Base-by-base conservation (phyloP, 768 basidiomycete genomes). In the Agrocybe chaxingu region DNA sequence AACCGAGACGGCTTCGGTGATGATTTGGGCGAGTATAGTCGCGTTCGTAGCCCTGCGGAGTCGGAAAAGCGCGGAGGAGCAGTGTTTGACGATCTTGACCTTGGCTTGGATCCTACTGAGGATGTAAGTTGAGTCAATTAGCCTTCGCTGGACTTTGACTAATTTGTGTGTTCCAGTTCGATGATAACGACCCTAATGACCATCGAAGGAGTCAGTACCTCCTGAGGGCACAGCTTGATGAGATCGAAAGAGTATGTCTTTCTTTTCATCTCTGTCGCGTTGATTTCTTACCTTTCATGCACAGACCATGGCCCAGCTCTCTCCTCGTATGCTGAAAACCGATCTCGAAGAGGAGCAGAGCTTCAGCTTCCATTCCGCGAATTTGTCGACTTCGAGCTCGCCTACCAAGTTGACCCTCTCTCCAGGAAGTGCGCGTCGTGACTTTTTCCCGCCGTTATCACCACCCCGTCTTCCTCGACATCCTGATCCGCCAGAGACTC, bases 151-250 rank as follows among this genome's bases (percentile, higher is more conserved):
- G 16, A 13, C 58, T 33, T 58, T 66, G 33, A 29, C 40, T 52
- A 32, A 43, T 19, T 60, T 56, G 53, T 40, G 42, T 36, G 47
- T 31, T 45, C 24, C 57, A 89, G 85, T 84, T 78, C 57, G 85
- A 88, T 52, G 78, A 81, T 40, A 71, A 81, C 56, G 89, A 89
- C 58, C 84, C 85, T 39, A 74, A 89, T 59, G 89, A 89, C 66
- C 78, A 80, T 51, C 77, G 88, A 37, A 79, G 78, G 60, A 91
- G 88, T 63, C 89, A 91, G 57, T 77, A 82, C 56, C 67, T 85
- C 38, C 81, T 92, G 82, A 82, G 75, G 57, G 82, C 84, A 12
- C 79, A 86, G 62, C 69, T 92, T 18, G 90, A 92, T 61, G 85
- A 87, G 65, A 86, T 92, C 42, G 89, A 92, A 62, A 78, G 77